Conservation (phyloP, 2,329 filamentous ascomycete species). For the Phaeosphaeria sp. region DNA sequence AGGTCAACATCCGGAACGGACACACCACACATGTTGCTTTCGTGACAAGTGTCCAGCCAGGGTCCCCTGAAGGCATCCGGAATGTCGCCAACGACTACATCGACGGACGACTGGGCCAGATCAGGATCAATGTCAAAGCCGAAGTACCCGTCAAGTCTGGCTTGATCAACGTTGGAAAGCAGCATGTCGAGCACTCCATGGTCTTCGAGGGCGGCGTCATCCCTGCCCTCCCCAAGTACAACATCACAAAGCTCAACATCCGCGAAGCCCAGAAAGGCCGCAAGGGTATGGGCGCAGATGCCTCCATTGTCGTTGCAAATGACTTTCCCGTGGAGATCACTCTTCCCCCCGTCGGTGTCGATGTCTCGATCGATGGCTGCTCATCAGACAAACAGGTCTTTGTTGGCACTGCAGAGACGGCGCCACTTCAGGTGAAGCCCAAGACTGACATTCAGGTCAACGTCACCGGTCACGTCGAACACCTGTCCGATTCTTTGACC, state of each 20-base stretch:
- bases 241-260: conserved; percentile 81
- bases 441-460: conserved; percentile 71
- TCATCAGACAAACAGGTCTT: conserved; percentile 74
- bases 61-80: conserved; percentile 77
- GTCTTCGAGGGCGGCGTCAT: conserved; percentile 77
- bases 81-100: conserved; percentile 88
- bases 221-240: conserved; percentile 79
- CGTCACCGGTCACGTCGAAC: conserved; percentile 73
- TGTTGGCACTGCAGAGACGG: conserved; percentile 77
- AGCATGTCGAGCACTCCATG: conserved; percentile 75
- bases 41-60: conserved; percentile 75
- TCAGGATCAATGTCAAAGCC: conserved; percentile 77
- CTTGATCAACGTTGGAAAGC: conserved; percentile 77
- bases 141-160: conserved; percentile 79
- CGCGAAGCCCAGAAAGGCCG: conserved; percentile 68
- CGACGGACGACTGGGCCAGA: conserved; percentile 72
- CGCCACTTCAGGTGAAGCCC: conserved; percentile 70
- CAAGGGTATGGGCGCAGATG: conserved; percentile 78
- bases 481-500: conserved; percentile 76
- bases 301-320: conserved; percentile 75
- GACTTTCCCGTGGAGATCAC: conserved; percentile 78
- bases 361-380: conserved; percentile 86
- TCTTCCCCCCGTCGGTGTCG: conserved; percentile 81
- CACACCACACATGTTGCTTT: conserved; percentile 80
- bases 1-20: conserved; percentile 78